These are phyloP conservation scores for Aspergillus avenaceus DNA, from an alignment of 495 filamentous ascomycete species.

Conservation along the genomic window DNA sequence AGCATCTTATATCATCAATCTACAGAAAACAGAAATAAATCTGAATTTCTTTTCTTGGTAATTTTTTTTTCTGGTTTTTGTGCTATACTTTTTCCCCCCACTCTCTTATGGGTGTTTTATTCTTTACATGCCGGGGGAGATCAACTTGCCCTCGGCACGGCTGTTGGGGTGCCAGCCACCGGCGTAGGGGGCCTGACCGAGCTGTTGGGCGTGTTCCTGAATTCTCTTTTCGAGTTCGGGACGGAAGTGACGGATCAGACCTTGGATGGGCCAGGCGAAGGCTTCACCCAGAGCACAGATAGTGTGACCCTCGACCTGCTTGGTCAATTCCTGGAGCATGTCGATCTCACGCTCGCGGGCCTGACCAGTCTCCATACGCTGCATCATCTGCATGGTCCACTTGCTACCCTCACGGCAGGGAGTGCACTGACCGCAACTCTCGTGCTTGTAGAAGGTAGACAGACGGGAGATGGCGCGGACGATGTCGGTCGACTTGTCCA, in stretches of 20 bases:
- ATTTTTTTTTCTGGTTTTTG: conserved; percentile 6
- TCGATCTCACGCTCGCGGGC: conserved; percentile 91
- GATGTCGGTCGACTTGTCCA: conserved; percentile 96
- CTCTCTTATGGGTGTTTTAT: no score
- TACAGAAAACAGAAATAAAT: background rate
- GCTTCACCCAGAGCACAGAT: conserved; percentile 98
- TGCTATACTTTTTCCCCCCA: background rate
- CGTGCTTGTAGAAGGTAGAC: conserved; percentile 95
- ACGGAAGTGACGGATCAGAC: conserved; percentile 94
- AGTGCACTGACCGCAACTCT: conserved; percentile 97
- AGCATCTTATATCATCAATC: background rate
- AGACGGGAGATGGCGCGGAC: conserved; percentile 89
- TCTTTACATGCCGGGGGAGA: conserved; percentile 70
- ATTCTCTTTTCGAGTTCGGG: conserved; percentile 91
- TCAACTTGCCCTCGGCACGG: conserved; percentile 70
- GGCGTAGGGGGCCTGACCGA: conserved; percentile 64
- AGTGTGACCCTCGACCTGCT: conserved; percentile 98
- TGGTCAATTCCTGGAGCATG: conserved; percentile 98
- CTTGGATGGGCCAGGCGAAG: conserved; percentile 97
- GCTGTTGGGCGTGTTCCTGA: conserved; percentile 61
- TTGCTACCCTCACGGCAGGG: conserved; percentile 95
- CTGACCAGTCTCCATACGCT: conserved; percentile 85
- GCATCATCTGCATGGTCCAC: conserved; percentile 99
- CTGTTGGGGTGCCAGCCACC: conserved; percentile 85
- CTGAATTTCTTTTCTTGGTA: background rate